phyloP scores from a whole-genome alignment of 257 asterid genomes.

The Pogostemon cablin region DNA sequence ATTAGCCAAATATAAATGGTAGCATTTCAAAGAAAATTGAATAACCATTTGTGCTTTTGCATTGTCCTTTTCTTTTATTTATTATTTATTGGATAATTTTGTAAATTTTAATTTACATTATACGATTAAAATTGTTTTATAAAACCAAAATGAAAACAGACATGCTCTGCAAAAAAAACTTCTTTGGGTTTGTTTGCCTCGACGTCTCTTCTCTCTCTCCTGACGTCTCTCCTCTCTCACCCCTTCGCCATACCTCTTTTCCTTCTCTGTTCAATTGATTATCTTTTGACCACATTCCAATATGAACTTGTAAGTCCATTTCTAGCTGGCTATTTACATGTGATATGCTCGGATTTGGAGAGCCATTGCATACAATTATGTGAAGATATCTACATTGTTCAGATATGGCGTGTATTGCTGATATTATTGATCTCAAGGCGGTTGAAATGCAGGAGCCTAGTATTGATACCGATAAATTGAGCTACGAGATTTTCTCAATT shows the following conservation, averaged over 20 bases:
- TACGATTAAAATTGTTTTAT: conserved; percentile 18
- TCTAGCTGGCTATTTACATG: not conserved
- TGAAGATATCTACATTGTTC: not conserved
- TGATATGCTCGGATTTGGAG: not conserved
- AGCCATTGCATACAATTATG: conserved; percentile 15
- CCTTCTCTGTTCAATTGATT: conserved; percentile 24
- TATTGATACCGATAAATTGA: conserved; percentile 79
- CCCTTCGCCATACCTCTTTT: conserved; percentile 17
- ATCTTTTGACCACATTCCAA: conserved; percentile 31
- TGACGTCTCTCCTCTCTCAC: not conserved
- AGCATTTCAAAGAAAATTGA: not conserved
- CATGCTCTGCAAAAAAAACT: conserved; percentile 41
- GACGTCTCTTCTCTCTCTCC: conserved; percentile 16
- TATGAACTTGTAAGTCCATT: not conserved
- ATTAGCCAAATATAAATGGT: too few relatives aligned
- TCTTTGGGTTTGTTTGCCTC: conserved; percentile 25
- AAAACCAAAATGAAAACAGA: conserved; percentile 37
- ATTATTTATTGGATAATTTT: not conserved
- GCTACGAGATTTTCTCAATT: conserved; percentile 92
- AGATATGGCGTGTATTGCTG: conserved; percentile 55
- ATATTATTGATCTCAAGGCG: conserved; percentile 24
- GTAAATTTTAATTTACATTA: not conserved
- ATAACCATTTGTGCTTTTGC: not conserved
- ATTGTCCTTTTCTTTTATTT: not conserved
- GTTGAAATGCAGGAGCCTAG: conserved; percentile 64